Percentiles rank a stretch among this genome's conserved stretches.
These are phyloP conservation scores for Phytophthora fragariae DNA, from an alignment of 352 stramenopile species.

Conservation along the genomic window DNA sequence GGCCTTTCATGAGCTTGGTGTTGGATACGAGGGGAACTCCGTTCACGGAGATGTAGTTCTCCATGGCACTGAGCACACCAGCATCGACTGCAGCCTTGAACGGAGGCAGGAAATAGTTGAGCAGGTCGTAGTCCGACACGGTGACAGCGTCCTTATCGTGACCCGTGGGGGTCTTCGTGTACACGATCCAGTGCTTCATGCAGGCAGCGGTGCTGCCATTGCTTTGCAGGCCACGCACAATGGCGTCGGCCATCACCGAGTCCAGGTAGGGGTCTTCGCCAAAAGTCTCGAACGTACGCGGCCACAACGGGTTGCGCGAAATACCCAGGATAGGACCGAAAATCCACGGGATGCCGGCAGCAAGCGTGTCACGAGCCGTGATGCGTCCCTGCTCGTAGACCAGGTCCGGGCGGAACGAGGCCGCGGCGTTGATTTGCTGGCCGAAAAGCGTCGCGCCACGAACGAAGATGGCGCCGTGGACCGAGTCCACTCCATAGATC, in stretches of 20 bases:
- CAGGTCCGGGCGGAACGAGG: conserved; percentile 82
- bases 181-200: conserved; percentile 88
- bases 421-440: conserved; percentile 80
- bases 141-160: conserved; percentile 82
- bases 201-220: conserved; percentile 62
- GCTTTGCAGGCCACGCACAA: conserved; percentile 77
- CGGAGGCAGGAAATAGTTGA: conserved; percentile 73
- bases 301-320: conserved; percentile 80
- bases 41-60: conserved; percentile 92
- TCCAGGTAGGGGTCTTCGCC: conserved; percentile 86
- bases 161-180: conserved; percentile 69
- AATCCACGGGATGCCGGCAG: conserved; percentile 85
- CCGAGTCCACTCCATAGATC: conserved; percentile 86
- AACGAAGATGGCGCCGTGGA: conserved; percentile 83
- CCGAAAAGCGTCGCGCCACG: conserved; percentile 52
- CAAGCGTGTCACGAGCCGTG: conserved; percentile 63
- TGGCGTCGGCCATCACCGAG: conserved; percentile 62
- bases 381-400: conserved; percentile 57
- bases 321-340: conserved; percentile 86
- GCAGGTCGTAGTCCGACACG: conserved; percentile 64
- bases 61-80: conserved; percentile 86
- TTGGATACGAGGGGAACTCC: conserved; percentile 86
- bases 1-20: conserved; percentile 52
- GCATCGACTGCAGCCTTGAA: conserved; percentile 77
- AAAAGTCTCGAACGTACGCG: conserved; percentile 91